These are phyloP conservation scores for Intubia oerlemansii DNA, from an alignment of 2,329 filamentous ascomycete genomes.

Conservation along the genomic window DNA sequence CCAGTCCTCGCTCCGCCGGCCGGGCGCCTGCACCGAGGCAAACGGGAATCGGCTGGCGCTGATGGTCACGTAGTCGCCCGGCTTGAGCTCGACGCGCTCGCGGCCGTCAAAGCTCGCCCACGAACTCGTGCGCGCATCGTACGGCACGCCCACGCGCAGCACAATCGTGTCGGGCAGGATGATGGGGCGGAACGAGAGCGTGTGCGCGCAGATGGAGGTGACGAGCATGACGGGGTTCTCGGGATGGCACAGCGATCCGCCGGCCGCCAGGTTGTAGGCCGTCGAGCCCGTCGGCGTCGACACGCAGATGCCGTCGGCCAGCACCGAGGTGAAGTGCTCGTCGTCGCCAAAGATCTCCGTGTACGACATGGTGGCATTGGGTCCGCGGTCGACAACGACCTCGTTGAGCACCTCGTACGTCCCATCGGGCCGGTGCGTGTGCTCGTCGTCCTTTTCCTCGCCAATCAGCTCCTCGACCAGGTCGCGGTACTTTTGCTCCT, in stretches of 20 bases:
- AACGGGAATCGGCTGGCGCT: slow-evolving; percentile 60
- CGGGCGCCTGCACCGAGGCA: slow-evolving; percentile 50
- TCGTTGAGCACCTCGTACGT: slow-evolving; percentile 90
- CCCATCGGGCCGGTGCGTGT: slow-evolving; percentile 66
- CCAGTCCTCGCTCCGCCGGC: slow-evolving; percentile 55
- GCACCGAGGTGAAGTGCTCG: slow-evolving; percentile 82
- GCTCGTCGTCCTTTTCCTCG: slow-evolving; percentile 62
- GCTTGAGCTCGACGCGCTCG: slow-evolving; percentile 58
- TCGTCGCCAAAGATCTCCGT: slow-evolving; percentile 89
- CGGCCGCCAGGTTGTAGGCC: slow-evolving; percentile 86
- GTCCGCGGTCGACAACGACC: slow-evolving; percentile 85
- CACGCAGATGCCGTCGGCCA: slow-evolving; percentile 83
- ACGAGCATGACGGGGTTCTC: slow-evolving; percentile 93
- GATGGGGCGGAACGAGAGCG: slow-evolving; percentile 86
- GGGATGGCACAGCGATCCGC: slow-evolving; percentile 85
- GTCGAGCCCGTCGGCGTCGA: slow-evolving; percentile 89
- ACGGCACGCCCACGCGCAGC: slow-evolving; percentile 80
- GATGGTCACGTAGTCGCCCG: slow-evolving; percentile 70
- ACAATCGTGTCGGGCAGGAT: slow-evolving; percentile 94
- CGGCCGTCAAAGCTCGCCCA: slow-evolving; percentile 98
- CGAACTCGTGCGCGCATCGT: slow-evolving; percentile 67
- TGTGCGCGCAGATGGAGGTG: slow-evolving; percentile 87
- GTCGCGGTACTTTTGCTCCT: slow-evolving; percentile 28
- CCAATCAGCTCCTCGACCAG: slow-evolving; percentile 80
- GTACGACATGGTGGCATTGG: slow-evolving; percentile 82